Evolutionary conservation across 495 filamentous ascomycete genomes (phyloP).

Genomic region (Lepidopterella palustris): DNA sequence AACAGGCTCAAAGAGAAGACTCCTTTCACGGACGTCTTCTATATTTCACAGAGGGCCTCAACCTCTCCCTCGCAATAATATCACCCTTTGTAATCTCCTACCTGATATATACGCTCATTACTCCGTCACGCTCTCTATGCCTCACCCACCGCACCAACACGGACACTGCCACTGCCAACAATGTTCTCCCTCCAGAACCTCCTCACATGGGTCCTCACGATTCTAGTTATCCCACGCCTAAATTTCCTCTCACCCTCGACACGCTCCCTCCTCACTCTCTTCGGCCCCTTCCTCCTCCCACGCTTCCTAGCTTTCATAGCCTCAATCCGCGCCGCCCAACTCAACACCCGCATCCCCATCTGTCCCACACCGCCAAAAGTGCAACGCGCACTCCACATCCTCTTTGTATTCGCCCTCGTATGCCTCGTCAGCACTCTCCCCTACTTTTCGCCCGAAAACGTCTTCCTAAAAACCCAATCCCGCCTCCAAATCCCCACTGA

Average conservation of each 20-base stretch:
- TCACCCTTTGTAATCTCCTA: too few relatives aligned
- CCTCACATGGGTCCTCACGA: conserved; percentile 10
- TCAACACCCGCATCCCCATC: conserved; percentile 47
- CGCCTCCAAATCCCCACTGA: conserved; percentile 79
- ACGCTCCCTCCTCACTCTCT: conserved; percentile 60
- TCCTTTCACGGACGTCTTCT: too few relatives aligned
- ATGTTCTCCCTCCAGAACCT: conserved; percentile 20
- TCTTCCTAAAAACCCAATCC: conserved; percentile 71
- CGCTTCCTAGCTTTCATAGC: conserved; percentile 67
- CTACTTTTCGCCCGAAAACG: conserved; percentile 64
- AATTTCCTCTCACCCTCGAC: conserved; percentile 19
- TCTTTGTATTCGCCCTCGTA: conserved; percentile 67
- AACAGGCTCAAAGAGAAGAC: too few relatives aligned
- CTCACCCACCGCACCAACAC: too few relatives aligned
- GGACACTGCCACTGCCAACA: too few relatives aligned
- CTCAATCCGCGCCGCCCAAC: conserved; percentile 44
- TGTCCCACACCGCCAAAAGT: conserved; percentile 54
- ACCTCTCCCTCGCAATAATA: too few relatives aligned
- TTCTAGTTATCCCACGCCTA: conserved; percentile 20
- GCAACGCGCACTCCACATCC: conserved; percentile 57
- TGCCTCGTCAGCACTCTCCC: conserved; percentile 68
- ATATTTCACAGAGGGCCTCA: too few relatives aligned
- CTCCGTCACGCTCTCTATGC: too few relatives aligned
- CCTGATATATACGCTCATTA: too few relatives aligned
- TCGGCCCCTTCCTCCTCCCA: conserved; percentile 78